Percentiles rank a stretch among this genome's conserved stretches.
Evolutionary conservation across 192 early-diverging fungal species (phyloP).

Genomic region (Coemansia sp.): DNA sequence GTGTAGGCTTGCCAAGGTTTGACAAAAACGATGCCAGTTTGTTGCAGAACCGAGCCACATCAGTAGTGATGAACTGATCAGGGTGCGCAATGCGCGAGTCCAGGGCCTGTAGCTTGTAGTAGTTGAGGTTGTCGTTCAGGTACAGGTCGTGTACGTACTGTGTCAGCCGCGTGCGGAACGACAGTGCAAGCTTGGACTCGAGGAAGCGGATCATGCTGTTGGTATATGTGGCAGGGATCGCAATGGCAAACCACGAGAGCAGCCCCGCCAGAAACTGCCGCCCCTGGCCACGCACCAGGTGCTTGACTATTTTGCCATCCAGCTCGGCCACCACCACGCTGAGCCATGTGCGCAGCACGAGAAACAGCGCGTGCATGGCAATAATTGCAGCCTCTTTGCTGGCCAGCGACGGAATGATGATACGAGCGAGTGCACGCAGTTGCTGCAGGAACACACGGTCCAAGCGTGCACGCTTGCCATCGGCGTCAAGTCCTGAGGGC

Average conservation of each 20-base stretch:
- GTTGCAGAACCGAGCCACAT: slow-evolving; percentile 88
- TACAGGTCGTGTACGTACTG: slow-evolving; percentile 88
- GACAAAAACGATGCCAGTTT: slow-evolving; percentile 85
- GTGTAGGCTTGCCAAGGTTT: slow-evolving; percentile 91
- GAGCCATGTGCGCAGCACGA: slow-evolving; percentile 88
- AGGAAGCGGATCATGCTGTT: slow-evolving; percentile 85
- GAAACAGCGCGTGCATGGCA: slow-evolving; percentile 77
- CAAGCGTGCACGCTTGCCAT: slow-evolving; percentile 19
- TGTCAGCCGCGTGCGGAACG: slow-evolving; percentile 85
- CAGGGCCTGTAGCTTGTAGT: slow-evolving; percentile 88
- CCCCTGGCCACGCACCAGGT: slow-evolving; percentile 84
- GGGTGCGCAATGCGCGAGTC: slow-evolving; percentile 87
- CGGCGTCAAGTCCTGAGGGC: background rate
- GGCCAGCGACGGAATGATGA: slow-evolving; percentile 76
- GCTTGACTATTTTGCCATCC: slow-evolving; percentile 92
- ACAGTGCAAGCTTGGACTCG: slow-evolving; percentile 64
- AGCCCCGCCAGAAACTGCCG: slow-evolving; percentile 75
- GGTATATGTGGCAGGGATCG: slow-evolving; percentile 94
- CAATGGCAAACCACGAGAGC: slow-evolving; percentile 89
- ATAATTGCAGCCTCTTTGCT: slow-evolving; percentile 82
- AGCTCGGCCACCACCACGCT: slow-evolving; percentile 88
- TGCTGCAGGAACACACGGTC: slow-evolving; percentile 55
- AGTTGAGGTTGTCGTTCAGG: slow-evolving; percentile 83
- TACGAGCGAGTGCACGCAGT: slow-evolving; percentile 70
- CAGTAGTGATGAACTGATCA: slow-evolving; percentile 87